Evolutionary conservation across 495 filamentous ascomycete species (phyloP), one percentile per base, ranked within the genome.

Genomic region (Talaromyces nanjingensis): DNA sequence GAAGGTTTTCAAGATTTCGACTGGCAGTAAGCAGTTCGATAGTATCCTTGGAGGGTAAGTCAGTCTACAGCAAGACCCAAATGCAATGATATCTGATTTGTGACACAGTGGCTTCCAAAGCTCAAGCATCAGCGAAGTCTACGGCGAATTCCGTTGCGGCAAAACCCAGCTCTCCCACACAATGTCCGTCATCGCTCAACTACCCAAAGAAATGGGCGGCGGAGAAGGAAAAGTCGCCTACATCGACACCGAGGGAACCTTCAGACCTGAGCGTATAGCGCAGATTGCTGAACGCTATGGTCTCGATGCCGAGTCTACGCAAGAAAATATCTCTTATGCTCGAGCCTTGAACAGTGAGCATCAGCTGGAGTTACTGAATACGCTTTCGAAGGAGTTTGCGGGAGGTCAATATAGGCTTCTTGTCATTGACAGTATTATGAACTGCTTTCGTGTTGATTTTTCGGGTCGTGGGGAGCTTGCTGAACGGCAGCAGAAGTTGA

Each of bases 221-320:
- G 89, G 87, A 8, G 87, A 87, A 68, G 89, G 89, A 29, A 92
- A 91, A 69, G 89, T 90, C 47, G 89, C 89, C 39, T 92, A 90
- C 67, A 91, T 92, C 69, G 87, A 92, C 66, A 91, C 89, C 3
- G 89, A 92, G 70, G 89, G 89, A 20, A 92, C 89, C 0, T 92
- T 91, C 67, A 78, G 89, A 42, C 89, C 89, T 2, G 89, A 92
- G 66, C 78, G 82, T 37, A 88, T 89, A 42, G 77, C 77, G 7
- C 89, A 92, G 71, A 91, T 92, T 65, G 86, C 87, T 9, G 89
- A 91, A 65, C 81, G 89, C 9, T 92, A 90, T 75, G 86, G 87
- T 4, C 77, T 89, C 34, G 87, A 90, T 67, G 79, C 84, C 1
- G 85, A 86, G 45, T 74, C 76, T 49, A 83, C 86, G 27, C 87